These are phyloP conservation scores for Phaeosphaeria sp. DNA, from an alignment of 2,329 filamentous ascomycete species.

Conservation along the genomic window DNA sequence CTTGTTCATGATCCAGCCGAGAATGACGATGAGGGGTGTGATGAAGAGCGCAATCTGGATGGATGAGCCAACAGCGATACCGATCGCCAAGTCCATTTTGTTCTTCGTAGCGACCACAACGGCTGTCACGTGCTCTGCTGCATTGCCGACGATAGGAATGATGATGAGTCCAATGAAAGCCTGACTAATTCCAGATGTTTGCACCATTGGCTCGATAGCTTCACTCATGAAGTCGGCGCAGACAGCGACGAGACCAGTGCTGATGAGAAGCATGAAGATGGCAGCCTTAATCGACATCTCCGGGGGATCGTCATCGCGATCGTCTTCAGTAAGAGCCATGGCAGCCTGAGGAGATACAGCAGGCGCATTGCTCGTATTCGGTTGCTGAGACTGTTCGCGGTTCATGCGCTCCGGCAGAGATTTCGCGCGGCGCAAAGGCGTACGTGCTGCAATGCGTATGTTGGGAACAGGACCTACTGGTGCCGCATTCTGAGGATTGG, in stretches of 20 bases:
- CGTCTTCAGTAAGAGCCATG: conserved; percentile 22
- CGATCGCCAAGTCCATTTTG: conserved; percentile 84
- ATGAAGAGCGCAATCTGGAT: conserved; percentile 83
- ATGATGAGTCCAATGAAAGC: conserved; percentile 83
- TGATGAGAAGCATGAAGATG: conserved; percentile 61
- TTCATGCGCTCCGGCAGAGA: conserved; percentile 48
- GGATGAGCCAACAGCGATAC: conserved; percentile 78
- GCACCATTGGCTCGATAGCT: conserved; percentile 72
- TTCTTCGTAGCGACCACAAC: conserved; percentile 82
- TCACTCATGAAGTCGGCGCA: conserved; percentile 77
- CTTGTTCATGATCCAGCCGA: conserved; percentile 79
- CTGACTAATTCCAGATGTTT: conserved; percentile 66
- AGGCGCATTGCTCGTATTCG: conserved; percentile 22
- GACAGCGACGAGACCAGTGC: conserved; percentile 65
- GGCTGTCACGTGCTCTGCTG: conserved; percentile 81
- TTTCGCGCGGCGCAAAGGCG: conserved; percentile 39
- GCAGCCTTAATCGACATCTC: conserved; percentile 65
- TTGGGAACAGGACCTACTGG: conserved; percentile 39
- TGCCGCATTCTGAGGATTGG: conserved; percentile 47
- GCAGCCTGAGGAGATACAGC: conserved; percentile 27
- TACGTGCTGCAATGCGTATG: conserved; percentile 39
- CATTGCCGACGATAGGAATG: conserved; percentile 82
- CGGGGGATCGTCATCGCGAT: conserved; percentile 40
- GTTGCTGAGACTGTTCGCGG: conserved; percentile 26
- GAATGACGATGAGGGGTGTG: conserved; percentile 76